These are phyloP conservation scores for Solanum hybrid DNA, from an alignment of 305 asterid species.

Conservation along the genomic window DNA sequence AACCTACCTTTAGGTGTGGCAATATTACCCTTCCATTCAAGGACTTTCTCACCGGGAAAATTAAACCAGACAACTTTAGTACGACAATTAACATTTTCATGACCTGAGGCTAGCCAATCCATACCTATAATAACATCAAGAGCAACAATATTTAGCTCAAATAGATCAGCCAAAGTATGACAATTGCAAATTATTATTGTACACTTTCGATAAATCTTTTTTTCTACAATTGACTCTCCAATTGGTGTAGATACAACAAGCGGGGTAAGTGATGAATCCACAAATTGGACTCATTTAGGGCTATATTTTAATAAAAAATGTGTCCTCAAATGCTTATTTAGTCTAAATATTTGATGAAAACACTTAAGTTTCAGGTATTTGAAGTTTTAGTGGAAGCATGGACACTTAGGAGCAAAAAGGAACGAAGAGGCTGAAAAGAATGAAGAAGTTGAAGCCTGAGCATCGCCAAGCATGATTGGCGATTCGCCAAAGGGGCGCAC, in stretches of 20 bases:
- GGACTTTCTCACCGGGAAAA: background rate
- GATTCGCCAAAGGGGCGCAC: no score
- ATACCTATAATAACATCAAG: background rate
- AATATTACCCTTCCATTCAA: background rate
- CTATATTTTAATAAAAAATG: no score
- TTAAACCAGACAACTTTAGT: background rate
- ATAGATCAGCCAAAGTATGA: background rate
- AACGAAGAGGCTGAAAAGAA: no score
- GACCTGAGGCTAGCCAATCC: background rate
- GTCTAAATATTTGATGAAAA: background rate
- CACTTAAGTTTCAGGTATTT: no score
- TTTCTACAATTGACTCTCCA: background rate
- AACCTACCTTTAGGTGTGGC: background rate
- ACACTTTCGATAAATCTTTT: background rate
- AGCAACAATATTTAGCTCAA: background rate
- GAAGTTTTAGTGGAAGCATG: no score
- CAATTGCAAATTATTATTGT: background rate
- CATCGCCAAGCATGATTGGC: no score
- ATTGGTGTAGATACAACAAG: background rate
- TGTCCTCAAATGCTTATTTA: background rate
- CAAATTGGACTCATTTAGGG: background rate
- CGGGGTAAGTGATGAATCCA: background rate
- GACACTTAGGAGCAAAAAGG: no score
- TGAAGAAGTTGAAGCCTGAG: no score
- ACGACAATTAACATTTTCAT: background rate